These are phyloP conservation scores for Suillus brevipes DNA, from an alignment of 768 basidiomycete genomes.

Conservation along the genomic window DNA sequence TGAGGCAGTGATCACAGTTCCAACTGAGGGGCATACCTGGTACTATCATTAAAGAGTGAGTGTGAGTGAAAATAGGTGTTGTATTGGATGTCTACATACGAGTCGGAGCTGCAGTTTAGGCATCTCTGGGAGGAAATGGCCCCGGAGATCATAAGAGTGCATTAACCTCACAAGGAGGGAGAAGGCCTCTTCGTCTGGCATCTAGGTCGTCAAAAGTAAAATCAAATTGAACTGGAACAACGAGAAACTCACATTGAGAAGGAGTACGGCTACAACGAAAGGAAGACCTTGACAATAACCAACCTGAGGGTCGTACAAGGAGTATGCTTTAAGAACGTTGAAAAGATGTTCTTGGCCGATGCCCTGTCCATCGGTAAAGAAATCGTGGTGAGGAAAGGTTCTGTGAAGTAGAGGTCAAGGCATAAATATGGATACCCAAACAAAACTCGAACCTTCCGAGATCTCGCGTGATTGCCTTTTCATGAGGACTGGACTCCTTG, in stretches of 20 bases:
- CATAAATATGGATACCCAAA: conserved; percentile 4
- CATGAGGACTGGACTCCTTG: conserved; percentile 83
- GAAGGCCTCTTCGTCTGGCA: conserved; percentile 99
- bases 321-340: conserved; percentile 98
- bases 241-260: conserved; percentile 72
- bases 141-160: conserved; percentile 94
- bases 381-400: conserved; percentile 96
- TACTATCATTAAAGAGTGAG: conserved; percentile 42
- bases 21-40: conserved; percentile 45
- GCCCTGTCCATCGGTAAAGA: conserved; percentile 92
- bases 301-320: conserved; percentile 90
- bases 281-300: conserved; percentile 98
- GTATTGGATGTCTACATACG: conserved; percentile 41
- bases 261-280: conserved; percentile 90
- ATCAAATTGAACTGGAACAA: background rate
- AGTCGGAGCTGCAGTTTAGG: conserved; percentile 92
- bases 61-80: background rate
- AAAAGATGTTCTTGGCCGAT: conserved; percentile 97
- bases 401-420: conserved; percentile 37
- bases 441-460: conserved; percentile 63
- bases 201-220: conserved; percentile 47
- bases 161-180: conserved; percentile 92
- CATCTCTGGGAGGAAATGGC: conserved; percentile 99
- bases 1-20: conserved; percentile 18
- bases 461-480: conserved; percentile 93